A percentile compares a stretch with the other conserved stretches of the same genome.
Conservation (phyloP, 1,284 basidiomycete species). For the Pascua sp. region DNA sequence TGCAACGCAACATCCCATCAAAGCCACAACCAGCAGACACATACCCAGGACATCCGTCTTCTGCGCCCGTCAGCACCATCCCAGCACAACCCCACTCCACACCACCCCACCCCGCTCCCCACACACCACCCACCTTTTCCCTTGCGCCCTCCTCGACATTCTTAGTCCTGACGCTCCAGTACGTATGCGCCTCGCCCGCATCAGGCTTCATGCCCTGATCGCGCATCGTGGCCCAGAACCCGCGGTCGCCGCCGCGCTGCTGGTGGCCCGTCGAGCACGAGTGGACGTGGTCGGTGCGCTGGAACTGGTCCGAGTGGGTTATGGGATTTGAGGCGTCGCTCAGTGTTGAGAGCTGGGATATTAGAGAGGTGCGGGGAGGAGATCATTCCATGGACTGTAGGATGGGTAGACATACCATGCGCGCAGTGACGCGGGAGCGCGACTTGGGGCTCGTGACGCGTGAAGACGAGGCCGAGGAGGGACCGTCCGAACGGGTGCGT, state of each 20-base stretch:
- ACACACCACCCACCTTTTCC: constrained; percentile 25
- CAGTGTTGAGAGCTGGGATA: constrained; percentile 30
- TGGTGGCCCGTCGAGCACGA: constrained; percentile 46
- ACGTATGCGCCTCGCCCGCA: constrained; percentile 29
- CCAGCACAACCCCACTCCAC: background rate
- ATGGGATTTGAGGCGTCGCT: constrained; percentile 37
- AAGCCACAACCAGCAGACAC: too few relatives aligned
- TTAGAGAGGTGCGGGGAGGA: background rate
- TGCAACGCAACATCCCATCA: too few relatives aligned
- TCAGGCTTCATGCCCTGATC: background rate
- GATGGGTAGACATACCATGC: constrained; percentile 24
- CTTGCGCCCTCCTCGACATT: constrained; percentile 41
- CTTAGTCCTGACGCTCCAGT: constrained; percentile 41
- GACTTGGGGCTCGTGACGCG: background rate
- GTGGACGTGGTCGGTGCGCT: constrained; percentile 41
- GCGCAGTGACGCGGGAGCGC: constrained; percentile 22
- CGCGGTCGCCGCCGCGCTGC: constrained; percentile 38
- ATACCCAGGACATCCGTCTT: constrained; percentile 1
- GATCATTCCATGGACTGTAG: too few relatives aligned
- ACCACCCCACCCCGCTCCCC: too few relatives aligned
- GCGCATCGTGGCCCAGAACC: constrained; percentile 15
- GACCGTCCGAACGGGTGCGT: background rate
- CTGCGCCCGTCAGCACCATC: background rate
- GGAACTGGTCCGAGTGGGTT: constrained; percentile 41
- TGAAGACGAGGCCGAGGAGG: background rate